Percentiles rank a stretch among this genome's conserved stretches.
phyloP scores from a whole-genome alignment of 495 filamentous ascomycete genomes.

The Tetracladium marchalianum region DNA sequence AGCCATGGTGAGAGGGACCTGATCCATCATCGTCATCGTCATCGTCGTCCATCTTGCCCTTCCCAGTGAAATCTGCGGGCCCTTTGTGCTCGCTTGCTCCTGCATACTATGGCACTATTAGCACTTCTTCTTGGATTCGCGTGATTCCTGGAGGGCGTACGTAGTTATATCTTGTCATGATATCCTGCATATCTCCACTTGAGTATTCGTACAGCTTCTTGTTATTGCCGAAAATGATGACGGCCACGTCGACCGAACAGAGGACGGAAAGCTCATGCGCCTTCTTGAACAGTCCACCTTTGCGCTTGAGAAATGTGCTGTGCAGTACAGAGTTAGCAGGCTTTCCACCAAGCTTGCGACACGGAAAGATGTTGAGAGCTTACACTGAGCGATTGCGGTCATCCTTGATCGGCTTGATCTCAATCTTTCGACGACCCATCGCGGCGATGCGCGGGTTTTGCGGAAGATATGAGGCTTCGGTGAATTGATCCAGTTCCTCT shows the following conservation, averaged over 20 bases:
- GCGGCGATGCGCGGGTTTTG: conserved; percentile 20
- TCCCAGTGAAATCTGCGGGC: conserved; percentile 81
- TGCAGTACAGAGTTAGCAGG: conserved; percentile 1
- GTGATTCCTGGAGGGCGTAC: conserved; percentile 43
- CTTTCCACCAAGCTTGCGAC: background rate
- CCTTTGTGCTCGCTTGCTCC: conserved; percentile 93
- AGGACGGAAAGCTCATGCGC: conserved; percentile 96
- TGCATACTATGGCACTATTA: conserved; percentile 55
- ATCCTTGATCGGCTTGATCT: conserved; percentile 99
- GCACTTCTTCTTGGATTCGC: background rate
- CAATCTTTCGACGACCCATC: conserved; percentile 74
- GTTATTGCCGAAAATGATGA: conserved; percentile 96
- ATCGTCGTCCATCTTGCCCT: conserved; percentile 76
- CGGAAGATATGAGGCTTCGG: conserved; percentile 13
- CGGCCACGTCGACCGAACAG: conserved; percentile 95
- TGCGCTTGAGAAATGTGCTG: conserved; percentile 96
- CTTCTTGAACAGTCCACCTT: conserved; percentile 98
- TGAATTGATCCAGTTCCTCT: conserved; percentile 19
- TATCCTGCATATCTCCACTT: conserved; percentile 84
- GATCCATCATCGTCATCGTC: conserved; percentile 69
- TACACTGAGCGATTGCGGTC: conserved; percentile 98
- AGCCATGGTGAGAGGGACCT: conserved; percentile 49
- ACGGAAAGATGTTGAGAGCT: conserved; percentile 22
- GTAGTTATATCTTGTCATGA: conserved; percentile 77
- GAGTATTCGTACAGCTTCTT: conserved; percentile 98